Conservation (phyloP, 1,284 basidiomycete species). For the Naganishia cerealis region DNA sequence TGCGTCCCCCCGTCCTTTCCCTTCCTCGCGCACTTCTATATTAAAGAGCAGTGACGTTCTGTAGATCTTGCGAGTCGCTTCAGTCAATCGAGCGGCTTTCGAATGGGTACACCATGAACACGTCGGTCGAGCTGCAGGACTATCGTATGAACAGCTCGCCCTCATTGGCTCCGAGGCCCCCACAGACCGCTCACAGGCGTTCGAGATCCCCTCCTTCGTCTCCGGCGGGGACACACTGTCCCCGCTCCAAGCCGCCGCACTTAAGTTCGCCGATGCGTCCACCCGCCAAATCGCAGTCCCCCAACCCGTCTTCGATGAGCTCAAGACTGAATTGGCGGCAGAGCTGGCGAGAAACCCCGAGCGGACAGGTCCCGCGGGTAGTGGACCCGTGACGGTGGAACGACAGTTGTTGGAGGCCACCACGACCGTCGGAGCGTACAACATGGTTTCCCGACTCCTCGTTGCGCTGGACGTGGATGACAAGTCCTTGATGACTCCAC, state of each 20-base stretch:
- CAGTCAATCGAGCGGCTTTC: slow-evolving; percentile 53
- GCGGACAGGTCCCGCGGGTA: slow-evolving; percentile 30
- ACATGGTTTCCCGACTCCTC: slow-evolving; percentile 56
- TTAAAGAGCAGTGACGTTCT: background rate
- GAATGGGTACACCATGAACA: slow-evolving; percentile 55
- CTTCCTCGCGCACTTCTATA: background rate
- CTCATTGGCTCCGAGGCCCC: slow-evolving; percentile 41
- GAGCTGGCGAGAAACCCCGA: slow-evolving; percentile 35
- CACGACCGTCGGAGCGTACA: slow-evolving; percentile 53
- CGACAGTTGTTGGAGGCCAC: slow-evolving; percentile 52
- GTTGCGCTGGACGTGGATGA: slow-evolving; percentile 55
- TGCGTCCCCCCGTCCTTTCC: slow-evolving; percentile 30
- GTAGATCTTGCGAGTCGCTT: slow-evolving; percentile 55
- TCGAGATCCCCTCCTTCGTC: slow-evolving; percentile 34
- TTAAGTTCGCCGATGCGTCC: slow-evolving; percentile 53
- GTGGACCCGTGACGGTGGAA: slow-evolving; percentile 35
- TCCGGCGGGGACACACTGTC: slow-evolving; percentile 34
- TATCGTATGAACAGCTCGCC: slow-evolving; percentile 51
- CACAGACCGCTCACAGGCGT: slow-evolving; percentile 41
- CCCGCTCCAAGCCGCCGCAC: slow-evolving; percentile 46
- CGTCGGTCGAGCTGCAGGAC: slow-evolving; percentile 45
- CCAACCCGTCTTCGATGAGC: slow-evolving; percentile 40
- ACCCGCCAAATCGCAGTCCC: slow-evolving; percentile 49
- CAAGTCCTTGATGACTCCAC: slow-evolving; percentile 44
- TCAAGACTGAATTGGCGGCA: slow-evolving; percentile 43